These are phyloP conservation scores for Babjeviella inositovora DNA, from an alignment of 805 yeast species.

Conservation along the genomic window DNA sequence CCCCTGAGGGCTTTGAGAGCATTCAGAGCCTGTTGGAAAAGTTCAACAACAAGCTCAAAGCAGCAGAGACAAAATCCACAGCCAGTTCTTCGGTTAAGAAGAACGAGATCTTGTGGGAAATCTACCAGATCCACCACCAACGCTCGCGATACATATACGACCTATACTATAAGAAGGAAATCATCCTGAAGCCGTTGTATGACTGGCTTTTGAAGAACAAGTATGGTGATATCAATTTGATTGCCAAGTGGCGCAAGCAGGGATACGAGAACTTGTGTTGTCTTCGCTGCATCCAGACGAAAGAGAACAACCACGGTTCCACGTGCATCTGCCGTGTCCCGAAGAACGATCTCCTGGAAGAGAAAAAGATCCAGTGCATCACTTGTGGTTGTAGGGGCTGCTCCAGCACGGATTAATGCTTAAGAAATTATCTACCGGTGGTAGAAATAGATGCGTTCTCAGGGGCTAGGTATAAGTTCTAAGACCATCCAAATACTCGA, in stretches of 20 bases:
- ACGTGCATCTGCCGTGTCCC: slow-evolving; percentile 86
- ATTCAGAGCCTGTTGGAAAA: slow-evolving; percentile 51
- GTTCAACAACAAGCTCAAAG: slow-evolving; percentile 41
- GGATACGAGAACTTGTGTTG: slow-evolving; percentile 87
- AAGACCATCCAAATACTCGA: too few relatives aligned
- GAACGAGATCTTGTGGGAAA: slow-evolving; percentile 51
- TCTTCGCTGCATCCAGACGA: slow-evolving; percentile 52
- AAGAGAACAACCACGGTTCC: slow-evolving; percentile 45
- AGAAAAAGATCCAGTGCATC: slow-evolving; percentile 37
- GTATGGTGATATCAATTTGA: slow-evolving; percentile 50
- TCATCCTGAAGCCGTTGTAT: slow-evolving; percentile 52
- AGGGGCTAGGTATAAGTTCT: too few relatives aligned
- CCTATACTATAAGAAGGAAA: slow-evolving; percentile 52
- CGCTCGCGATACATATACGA: slow-evolving; percentile 64
- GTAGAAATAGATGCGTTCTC: too few relatives aligned
- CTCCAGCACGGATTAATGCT: slow-evolving; percentile 54
- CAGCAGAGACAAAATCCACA: slow-evolving; percentile 13
- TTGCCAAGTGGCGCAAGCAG: slow-evolving; percentile 73
- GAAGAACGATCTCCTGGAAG: slow-evolving; percentile 8
- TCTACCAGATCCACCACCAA: slow-evolving; percentile 56
- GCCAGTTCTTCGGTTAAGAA: too few relatives aligned
- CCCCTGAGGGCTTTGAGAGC: slow-evolving; percentile 65
- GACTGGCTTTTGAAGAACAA: slow-evolving; percentile 57
- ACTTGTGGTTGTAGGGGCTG: slow-evolving; percentile 84
- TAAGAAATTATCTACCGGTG: too few relatives aligned